Conservation (phyloP, 805 yeast species). For the Wickerhamiella nectarea region DNA sequence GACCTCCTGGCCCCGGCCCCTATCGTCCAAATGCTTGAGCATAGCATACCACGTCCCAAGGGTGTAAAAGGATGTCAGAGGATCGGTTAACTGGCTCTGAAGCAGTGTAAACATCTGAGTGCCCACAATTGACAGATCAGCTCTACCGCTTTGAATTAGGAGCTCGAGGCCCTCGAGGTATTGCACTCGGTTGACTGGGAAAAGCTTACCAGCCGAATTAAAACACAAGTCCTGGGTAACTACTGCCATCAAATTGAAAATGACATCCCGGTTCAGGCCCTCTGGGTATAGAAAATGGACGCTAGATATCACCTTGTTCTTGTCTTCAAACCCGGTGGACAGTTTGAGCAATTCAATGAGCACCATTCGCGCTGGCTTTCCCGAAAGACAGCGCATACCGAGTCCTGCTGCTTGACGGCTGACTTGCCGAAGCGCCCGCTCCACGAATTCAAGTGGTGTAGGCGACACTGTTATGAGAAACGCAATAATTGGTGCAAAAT, state of each 20-base stretch:
- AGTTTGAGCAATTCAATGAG: conserved; percentile 30
- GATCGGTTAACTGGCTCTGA: conserved; percentile 59
- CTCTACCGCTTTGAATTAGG: conserved; percentile 40
- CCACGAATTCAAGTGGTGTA: conserved; percentile 2
- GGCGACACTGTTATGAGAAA: not conserved
- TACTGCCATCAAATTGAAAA: conserved; percentile 34
- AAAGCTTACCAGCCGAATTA: conserved; percentile 55
- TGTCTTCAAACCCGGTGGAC: conserved; percentile 12
- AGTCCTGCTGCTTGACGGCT: not conserved
- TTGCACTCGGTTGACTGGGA: conserved; percentile 55
- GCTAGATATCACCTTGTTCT: not conserved
- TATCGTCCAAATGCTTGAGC: conserved; percentile 36
- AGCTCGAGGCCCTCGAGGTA: conserved; percentile 64
- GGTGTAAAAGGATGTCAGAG: conserved; percentile 45
- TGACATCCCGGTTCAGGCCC: not conserved
- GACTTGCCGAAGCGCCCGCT: not conserved
- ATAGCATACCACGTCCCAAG: conserved; percentile 56
- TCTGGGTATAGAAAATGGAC: not conserved
- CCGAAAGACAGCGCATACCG: conserved; percentile 35
- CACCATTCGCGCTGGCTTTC: conserved; percentile 17
- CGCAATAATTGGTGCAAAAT: conserved; percentile 5
- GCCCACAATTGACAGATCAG: conserved; percentile 48
- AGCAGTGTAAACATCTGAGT: conserved; percentile 81
- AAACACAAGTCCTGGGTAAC: conserved; percentile 63
- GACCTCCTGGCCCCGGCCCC: conserved; percentile 35